Evolutionary conservation across 2,329 filamentous ascomycete species (phyloP).

Genomic region (Decorospora gaudefroyi): DNA sequence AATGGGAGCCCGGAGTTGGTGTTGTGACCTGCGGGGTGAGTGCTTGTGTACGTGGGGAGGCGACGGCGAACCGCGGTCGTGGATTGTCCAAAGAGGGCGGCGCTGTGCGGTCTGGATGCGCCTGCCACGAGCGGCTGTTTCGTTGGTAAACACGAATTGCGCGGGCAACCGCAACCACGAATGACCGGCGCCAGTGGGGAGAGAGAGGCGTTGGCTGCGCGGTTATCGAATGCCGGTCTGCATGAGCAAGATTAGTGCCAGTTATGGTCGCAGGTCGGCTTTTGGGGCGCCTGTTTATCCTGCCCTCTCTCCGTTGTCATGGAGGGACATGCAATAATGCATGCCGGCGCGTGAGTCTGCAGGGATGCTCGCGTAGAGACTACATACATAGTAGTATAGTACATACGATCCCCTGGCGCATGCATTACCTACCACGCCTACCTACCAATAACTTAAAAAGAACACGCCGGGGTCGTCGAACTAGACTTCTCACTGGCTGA

Average conservation of each 20-base stretch:
- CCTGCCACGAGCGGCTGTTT: slow-evolving; percentile 16
- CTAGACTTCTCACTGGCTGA: too few relatives aligned
- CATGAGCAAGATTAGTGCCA: too few relatives aligned
- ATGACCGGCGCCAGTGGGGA: slow-evolving; percentile 1
- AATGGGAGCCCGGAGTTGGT: background rate
- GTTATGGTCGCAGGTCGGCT: background rate
- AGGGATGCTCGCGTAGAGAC: slow-evolving; percentile 19
- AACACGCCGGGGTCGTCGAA: too few relatives aligned
- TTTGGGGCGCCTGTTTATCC: slow-evolving; percentile 13
- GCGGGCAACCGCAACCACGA: slow-evolving; percentile 23
- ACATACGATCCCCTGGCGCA: background rate
- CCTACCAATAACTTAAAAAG: too few relatives aligned
- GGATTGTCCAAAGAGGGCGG: background rate
- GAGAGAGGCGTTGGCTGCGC: background rate
- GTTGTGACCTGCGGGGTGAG: background rate
- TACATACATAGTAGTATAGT: background rate
- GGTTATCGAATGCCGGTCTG: too few relatives aligned
- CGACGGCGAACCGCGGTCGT: background rate
- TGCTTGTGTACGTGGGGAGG: background rate
- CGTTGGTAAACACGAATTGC: slow-evolving; percentile 28
- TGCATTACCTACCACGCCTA: background rate
- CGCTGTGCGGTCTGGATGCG: slow-evolving; percentile 3
- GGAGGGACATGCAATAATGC: slow-evolving; percentile 23
- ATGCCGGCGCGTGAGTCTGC: slow-evolving; percentile 26
- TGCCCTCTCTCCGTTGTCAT: slow-evolving; percentile 23